These are phyloP conservation scores for Vanilla planifolia DNA, from an alignment of 106 monocot genomes.

Conservation along the genomic window DNA sequence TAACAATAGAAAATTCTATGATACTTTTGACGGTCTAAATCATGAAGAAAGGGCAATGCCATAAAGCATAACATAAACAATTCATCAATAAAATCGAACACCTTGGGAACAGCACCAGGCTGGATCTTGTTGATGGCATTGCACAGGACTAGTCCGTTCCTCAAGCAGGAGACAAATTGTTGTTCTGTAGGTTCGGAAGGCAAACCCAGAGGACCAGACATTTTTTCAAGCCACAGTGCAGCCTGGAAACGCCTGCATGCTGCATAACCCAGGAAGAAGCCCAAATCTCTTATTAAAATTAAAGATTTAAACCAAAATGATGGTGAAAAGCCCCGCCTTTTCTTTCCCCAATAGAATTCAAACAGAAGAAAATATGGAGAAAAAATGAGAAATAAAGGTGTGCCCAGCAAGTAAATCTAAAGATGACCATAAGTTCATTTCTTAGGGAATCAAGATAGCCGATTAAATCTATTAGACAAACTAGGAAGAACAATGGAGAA, in stretches of 20 bases:
- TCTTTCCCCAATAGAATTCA: too few species aligned
- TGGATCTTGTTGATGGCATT: constrained; percentile 70
- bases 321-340: too few species aligned
- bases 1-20: too few species aligned
- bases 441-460: background rate
- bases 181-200: constrained; percentile 42
- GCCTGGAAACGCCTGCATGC: constrained; percentile 60
- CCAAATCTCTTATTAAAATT: background rate
- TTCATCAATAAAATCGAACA: constrained; percentile 5
- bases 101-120: constrained; percentile 54
- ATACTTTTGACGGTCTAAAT: too few species aligned
- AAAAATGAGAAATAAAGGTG: background rate
- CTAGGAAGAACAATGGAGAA: background rate
- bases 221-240: constrained; percentile 43
- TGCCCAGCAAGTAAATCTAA: too few species aligned
- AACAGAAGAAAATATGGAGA: background rate
- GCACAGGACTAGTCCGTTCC: constrained; percentile 65
- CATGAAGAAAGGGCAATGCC: too few species aligned
- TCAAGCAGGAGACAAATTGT: constrained; percentile 51
- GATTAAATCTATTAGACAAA: background rate
- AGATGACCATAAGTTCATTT: too few species aligned
- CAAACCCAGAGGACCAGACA: constrained; percentile 39
- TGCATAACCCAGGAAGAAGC: constrained; percentile 16
- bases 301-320: too few species aligned
- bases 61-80: too few species aligned